These are phyloP conservation scores for Mucor ambiguus DNA, from an alignment of 371 early-diverging fungal species.

Conservation along the genomic window DNA sequence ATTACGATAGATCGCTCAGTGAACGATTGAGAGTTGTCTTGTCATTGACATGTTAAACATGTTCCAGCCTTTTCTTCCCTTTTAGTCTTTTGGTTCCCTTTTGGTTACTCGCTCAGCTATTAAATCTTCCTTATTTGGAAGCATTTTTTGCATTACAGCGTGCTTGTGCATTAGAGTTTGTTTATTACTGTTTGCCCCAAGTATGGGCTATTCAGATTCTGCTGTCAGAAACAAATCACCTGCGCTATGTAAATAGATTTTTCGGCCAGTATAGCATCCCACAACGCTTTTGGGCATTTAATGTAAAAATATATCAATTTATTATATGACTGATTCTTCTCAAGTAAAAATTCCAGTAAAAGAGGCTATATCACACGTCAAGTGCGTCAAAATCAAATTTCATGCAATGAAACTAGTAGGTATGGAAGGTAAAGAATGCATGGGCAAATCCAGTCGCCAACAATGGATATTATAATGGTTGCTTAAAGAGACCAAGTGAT, in stretches of 20 bases:
- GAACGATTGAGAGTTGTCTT: neutral
- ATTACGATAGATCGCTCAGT: no score
- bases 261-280: no score
- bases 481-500: slow-evolving; percentile 41
- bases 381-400: neutral
- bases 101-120: no score
- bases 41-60: neutral
- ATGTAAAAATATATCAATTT: neutral
- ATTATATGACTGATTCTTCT: neutral
- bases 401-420: neutral
- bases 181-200: no score
- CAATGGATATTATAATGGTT: neutral
- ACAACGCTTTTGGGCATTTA: no score
- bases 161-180: no score
- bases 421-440: neutral
- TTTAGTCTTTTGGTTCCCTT: neutral
- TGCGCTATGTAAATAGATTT: no score
- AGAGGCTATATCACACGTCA: neutral
- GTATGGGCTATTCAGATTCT: no score
- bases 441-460: neutral
- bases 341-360: neutral
- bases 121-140: no score
- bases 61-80: neutral
- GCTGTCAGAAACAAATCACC: no score
- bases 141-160: no score